These are phyloP conservation scores for Aspergillus ochraceoroseus DNA, from an alignment of 2,329 filamentous ascomycete species.

Conservation along the genomic window DNA sequence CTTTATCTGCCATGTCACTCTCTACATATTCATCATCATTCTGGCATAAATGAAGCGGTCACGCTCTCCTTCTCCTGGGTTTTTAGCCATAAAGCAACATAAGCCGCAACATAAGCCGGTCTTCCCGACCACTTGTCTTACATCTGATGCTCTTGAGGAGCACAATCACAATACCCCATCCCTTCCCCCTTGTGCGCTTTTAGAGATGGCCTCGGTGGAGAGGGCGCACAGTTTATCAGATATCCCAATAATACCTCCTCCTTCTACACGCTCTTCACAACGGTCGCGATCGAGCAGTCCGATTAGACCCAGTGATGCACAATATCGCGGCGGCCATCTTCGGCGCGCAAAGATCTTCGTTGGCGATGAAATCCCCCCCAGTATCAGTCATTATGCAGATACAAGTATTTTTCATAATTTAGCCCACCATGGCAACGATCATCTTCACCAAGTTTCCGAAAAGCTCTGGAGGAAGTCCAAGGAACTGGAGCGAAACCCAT, in stretches of 20 bases:
- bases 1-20: too few species aligned
- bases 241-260: too few species aligned
- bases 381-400: conserved; percentile 3
- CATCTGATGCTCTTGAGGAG: too few species aligned
- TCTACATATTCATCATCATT: too few species aligned
- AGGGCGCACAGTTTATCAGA: conserved; percentile 6
- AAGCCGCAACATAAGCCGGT: too few species aligned
- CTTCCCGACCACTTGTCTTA: too few species aligned
- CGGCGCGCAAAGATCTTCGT: conserved; percentile 10
- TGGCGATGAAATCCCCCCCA: conserved; percentile 1
- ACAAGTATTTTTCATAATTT: conserved; percentile 1
- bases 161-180: background rate
- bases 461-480: conserved; percentile 8
- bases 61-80: background rate
- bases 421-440: background rate
- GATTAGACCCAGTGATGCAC: conserved; percentile 2
- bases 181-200: background rate
- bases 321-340: conserved; percentile 9
- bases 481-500: conserved; percentile 3
- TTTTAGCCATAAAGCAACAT: background rate
- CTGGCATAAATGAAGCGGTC: conserved; percentile 2
- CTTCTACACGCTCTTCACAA: too few species aligned
- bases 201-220: conserved; percentile 4
- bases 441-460: background rate
- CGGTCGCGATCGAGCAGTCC: too few species aligned